These are phyloP conservation scores for Acer saccharum DNA, from an alignment of 345 rosid genomes.

Conservation along the genomic window DNA sequence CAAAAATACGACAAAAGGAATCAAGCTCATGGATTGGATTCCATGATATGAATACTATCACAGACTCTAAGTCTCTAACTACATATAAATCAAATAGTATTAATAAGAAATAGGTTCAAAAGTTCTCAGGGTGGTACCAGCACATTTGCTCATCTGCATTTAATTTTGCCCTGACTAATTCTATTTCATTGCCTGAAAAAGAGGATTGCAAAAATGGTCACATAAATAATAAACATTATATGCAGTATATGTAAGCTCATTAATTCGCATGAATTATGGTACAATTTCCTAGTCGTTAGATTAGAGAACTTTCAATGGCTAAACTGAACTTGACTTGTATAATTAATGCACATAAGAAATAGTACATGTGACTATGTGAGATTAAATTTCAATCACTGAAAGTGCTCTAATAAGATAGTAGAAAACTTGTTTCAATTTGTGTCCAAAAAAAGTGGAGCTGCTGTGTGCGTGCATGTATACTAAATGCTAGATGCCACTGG, in stretches of 20 bases:
- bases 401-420: background rate
- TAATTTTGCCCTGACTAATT: constrained; percentile 77
- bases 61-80: background rate
- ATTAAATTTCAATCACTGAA: background rate
- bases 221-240: background rate
- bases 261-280: no score
- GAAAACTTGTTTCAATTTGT: background rate
- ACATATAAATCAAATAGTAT: background rate
- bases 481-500: constrained; percentile 4
- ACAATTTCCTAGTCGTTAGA: background rate
- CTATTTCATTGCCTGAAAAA: constrained; percentile 71
- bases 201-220: constrained; percentile 17
- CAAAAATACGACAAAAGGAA: background rate
- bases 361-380: background rate
- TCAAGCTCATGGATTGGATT: no score
- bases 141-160: constrained; percentile 99
- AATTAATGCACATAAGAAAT: background rate
- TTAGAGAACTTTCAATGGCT: background rate
- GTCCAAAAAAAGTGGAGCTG: no score
- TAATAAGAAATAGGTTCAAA: constrained; percentile 15
- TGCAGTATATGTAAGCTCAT: background rate
- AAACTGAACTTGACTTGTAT: no score
- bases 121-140: constrained; percentile 58
- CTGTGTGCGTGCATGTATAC: no score
- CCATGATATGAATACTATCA: no score